Conservation (phyloP, 2,329 filamentous ascomycete genomes). For the Alternaria ethzedia region DNA sequence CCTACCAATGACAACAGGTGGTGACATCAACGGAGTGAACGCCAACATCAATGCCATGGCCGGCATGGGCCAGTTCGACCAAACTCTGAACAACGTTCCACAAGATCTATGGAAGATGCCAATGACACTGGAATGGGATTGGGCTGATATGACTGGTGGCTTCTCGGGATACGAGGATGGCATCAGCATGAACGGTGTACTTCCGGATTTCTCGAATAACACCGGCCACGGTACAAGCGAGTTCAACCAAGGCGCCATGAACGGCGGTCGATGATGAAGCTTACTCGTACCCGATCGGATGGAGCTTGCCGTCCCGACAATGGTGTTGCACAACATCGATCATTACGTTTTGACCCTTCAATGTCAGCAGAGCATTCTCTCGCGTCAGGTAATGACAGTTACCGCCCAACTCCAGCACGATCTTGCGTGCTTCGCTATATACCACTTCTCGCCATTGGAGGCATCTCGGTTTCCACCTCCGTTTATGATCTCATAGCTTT, state of each 20-base stretch:
- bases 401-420: neutral
- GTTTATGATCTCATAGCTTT: neutral
- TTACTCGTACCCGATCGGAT: neutral
- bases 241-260: slow-evolving; percentile 43
- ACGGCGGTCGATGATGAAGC: slow-evolving; percentile 28
- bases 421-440: neutral
- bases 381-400: neutral
- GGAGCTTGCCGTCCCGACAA: neutral
- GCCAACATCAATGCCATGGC: slow-evolving; percentile 39
- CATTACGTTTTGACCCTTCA: neutral
- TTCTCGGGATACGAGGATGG: slow-evolving; percentile 46
- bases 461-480: neutral
- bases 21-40: slow-evolving; percentile 30
- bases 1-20: slow-evolving; percentile 30
- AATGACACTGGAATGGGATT: slow-evolving; percentile 94
- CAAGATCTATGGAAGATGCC: slow-evolving; percentile 95
- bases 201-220: slow-evolving; percentile 40
- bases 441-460: neutral
- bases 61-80: slow-evolving; percentile 66
- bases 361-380: neutral
- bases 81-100: slow-evolving; percentile 77
- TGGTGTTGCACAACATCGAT: slow-evolving; percentile 1
- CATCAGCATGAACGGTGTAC: slow-evolving; percentile 48
- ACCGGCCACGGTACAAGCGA: slow-evolving; percentile 40
- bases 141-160: slow-evolving; percentile 59